These are phyloP conservation scores for Phylloporus sp. DNA, from an alignment of 768 basidiomycete genomes.

Conservation along the genomic window DNA sequence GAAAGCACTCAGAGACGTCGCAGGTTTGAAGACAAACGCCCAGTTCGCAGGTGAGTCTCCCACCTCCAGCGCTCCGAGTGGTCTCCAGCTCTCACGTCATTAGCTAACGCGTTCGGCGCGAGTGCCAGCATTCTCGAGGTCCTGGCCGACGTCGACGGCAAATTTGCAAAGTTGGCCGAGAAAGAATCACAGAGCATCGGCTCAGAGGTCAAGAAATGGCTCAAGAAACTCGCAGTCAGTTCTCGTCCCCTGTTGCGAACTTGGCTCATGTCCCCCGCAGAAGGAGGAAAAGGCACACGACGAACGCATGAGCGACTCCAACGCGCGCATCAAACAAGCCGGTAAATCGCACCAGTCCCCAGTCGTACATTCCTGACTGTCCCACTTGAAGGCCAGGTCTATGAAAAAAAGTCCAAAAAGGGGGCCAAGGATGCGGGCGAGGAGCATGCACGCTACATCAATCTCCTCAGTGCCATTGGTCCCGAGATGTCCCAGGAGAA, in stretches of 20 bases:
- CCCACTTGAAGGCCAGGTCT: conserved; percentile 48
- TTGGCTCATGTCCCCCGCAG: conserved; percentile 33
- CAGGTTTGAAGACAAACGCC: conserved; percentile 51
- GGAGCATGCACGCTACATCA: conserved; percentile 75
- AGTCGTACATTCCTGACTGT: conserved; percentile 2
- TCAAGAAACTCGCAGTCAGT: conserved; percentile 74
- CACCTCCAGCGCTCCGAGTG: background rate
- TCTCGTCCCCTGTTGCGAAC: background rate
- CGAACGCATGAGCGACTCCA: conserved; percentile 59
- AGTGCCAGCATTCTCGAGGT: conserved; percentile 65
- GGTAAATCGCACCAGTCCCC: conserved; percentile 32
- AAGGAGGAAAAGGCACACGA: conserved; percentile 80
- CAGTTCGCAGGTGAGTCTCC: conserved; percentile 61
- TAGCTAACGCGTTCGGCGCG: conserved; percentile 64
- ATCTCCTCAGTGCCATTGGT: conserved; percentile 62
- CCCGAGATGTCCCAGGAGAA: conserved; percentile 79
- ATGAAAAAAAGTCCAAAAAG: conserved; percentile 80
- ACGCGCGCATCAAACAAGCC: conserved; percentile 73
- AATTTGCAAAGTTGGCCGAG: conserved; percentile 69
- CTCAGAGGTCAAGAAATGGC: conserved; percentile 76
- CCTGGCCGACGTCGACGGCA: conserved; percentile 63
- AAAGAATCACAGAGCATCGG: conserved; percentile 66
- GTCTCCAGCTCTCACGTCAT: background rate
- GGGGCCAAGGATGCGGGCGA: conserved; percentile 60
- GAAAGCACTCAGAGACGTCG: conserved; percentile 64